Evolutionary conservation across 306 rosid genomes (phyloP).

Genomic region (Citrullus amarus): DNA sequence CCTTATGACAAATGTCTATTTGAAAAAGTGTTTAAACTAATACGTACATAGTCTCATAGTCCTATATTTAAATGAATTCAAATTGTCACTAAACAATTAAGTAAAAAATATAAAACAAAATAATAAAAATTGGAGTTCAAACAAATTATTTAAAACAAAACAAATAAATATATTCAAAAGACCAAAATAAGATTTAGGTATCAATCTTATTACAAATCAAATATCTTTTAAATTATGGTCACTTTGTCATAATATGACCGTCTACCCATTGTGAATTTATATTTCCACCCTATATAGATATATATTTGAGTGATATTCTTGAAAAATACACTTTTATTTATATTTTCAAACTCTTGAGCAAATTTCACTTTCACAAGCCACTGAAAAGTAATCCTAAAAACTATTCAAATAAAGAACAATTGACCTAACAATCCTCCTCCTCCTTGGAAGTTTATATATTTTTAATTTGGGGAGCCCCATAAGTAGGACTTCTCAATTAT

Average conservation of each 20-base stretch:
- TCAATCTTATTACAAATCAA: not conserved
- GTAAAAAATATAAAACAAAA: not conserved
- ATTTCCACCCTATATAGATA: too few species aligned
- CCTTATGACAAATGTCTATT: not conserved
- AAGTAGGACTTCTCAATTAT: not conserved
- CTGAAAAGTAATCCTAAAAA: not conserved
- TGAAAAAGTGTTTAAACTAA: too few species aligned
- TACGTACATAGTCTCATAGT: not conserved
- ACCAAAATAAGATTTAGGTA: not conserved
- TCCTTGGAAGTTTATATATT: not conserved
- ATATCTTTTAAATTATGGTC: too few species aligned
- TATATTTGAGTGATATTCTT: too few species aligned
- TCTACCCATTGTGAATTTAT: too few species aligned
- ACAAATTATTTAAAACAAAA: not conserved
- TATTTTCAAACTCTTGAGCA: too few species aligned
- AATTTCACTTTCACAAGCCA: not conserved
- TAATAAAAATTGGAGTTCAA: not conserved
- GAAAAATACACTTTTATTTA: too few species aligned
- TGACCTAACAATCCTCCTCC: not conserved
- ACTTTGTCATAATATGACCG: too few species aligned
- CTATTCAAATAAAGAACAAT: not conserved
- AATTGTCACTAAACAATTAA: too few species aligned
- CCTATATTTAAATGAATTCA: not conserved
- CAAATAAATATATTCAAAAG: not conserved
- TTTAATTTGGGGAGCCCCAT: not conserved